phyloP scores from a whole-genome alignment of 2,329 filamentous ascomycete species.

The Pseudogymnoascus sp. region DNA sequence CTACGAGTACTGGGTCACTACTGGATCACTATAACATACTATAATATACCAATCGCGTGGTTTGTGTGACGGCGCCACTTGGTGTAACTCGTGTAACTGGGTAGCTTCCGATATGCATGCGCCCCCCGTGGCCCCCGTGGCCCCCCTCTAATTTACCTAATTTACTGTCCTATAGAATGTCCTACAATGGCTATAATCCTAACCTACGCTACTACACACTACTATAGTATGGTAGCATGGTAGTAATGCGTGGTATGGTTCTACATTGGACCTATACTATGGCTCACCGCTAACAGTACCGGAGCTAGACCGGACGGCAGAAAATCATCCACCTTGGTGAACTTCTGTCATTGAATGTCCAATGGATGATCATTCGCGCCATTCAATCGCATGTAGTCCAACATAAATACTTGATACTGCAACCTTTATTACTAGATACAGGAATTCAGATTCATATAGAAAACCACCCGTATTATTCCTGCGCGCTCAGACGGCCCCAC shows the following conservation, averaged over 20 bases:
- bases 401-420: neutral
- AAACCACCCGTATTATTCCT: neutral
- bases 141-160: no score
- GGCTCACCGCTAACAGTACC: conserved; percentile 5
- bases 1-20: no score
- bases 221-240: neutral
- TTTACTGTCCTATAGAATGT: no score
- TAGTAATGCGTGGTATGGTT: neutral
- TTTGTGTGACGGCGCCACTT: no score
- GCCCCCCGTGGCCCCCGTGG: no score
- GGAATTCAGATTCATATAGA: neutral
- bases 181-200: no score
- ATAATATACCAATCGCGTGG: no score
- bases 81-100: no score
- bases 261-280: neutral
- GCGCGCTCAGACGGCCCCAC: neutral
- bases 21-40: neutral
- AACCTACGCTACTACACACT: neutral
- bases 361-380: neutral
- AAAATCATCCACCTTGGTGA: neutral
- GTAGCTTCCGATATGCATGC: no score
- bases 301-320: neutral
- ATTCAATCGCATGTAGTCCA: neutral
- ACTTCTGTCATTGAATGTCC: neutral
- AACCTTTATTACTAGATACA: neutral